A percentile compares a stretch with the other conserved stretches of the same genome.
Evolutionary conservation across 768 basidiomycete genomes (phyloP).

Genomic region (Auricularia sp.): DNA sequence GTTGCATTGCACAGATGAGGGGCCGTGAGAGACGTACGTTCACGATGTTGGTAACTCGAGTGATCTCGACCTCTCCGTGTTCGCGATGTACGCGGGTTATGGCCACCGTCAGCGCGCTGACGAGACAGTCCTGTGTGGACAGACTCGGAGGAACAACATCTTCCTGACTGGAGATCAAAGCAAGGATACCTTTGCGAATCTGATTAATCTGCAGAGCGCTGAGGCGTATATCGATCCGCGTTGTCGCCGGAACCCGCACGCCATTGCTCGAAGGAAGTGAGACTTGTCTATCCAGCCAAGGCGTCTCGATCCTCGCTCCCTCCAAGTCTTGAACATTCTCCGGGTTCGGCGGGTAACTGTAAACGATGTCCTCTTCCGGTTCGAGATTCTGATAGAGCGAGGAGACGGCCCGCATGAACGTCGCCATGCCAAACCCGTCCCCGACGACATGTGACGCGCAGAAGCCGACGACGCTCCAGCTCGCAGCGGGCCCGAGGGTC

Average conservation of each 20-base stretch:
- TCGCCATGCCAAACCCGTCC: neutral
- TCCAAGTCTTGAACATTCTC: neutral
- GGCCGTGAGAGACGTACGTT: neutral
- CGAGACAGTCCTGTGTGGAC: neutral
- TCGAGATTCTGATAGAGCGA: neutral
- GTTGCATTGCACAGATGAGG: neutral
- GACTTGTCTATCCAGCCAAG: neutral
- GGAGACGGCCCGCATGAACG: neutral
- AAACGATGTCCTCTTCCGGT: neutral
- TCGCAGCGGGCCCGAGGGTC: neutral
- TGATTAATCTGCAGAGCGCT: neutral
- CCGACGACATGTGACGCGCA: neutral
- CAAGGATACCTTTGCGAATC: neutral
- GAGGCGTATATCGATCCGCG: neutral
- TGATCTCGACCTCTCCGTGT: too few relatives aligned
- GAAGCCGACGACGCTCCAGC: neutral
- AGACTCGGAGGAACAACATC: neutral
- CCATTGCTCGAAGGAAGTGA: neutral
- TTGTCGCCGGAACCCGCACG: neutral
- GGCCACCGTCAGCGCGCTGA: neutral
- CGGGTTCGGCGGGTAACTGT: neutral
- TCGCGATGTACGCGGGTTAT: too few relatives aligned
- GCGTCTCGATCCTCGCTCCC: neutral
- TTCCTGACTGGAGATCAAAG: neutral
- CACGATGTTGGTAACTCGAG: neutral